Evolutionary conservation across 2,329 filamentous ascomycete genomes (phyloP).

Genomic region (Ilyonectria sp.): DNA sequence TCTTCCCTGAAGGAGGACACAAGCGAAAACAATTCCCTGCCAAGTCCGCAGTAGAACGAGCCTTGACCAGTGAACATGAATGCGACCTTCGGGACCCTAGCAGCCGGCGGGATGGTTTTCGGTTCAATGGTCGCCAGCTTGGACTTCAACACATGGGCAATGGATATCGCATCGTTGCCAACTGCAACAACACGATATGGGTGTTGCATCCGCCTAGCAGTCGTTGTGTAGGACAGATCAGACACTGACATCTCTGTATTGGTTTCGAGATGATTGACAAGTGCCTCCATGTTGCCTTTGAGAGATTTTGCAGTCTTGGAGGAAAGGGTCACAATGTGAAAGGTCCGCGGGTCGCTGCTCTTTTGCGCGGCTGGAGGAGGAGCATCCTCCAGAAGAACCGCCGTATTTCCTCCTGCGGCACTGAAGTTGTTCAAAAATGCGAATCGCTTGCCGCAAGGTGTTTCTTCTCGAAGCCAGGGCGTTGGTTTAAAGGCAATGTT

Average conservation of each 20-base stretch:
- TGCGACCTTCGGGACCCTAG: conserved; percentile 49
- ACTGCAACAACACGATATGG: conserved; percentile 68
- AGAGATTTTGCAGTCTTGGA: conserved; percentile 70
- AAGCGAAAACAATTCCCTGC: conserved; percentile 52
- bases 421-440: conserved; percentile 79
- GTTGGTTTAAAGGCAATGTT: conserved; percentile 70
- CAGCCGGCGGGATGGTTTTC: conserved; percentile 33
- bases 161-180: conserved; percentile 40
- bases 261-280: conserved; percentile 68
- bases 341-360: conserved; percentile 65
- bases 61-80: conserved; percentile 66
- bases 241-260: conserved; percentile 67
- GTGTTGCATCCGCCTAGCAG: conserved; percentile 75
- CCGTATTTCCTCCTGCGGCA: conserved; percentile 81
- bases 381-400: conserved; percentile 75
- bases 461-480: conserved; percentile 63
- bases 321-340: conserved; percentile 72
- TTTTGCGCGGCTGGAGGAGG: conserved; percentile 64
- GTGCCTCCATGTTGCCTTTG: conserved; percentile 69
- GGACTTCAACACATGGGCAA: conserved; percentile 26
- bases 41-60: conserved; percentile 50
- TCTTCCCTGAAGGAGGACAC: conserved; percentile 52
- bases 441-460: conserved; percentile 59
- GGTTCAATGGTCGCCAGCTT: conserved; percentile 33
- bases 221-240: conserved; percentile 77